Conservation (phyloP, 352 stramenopile genomes). For the Phytophthora meadii region DNA sequence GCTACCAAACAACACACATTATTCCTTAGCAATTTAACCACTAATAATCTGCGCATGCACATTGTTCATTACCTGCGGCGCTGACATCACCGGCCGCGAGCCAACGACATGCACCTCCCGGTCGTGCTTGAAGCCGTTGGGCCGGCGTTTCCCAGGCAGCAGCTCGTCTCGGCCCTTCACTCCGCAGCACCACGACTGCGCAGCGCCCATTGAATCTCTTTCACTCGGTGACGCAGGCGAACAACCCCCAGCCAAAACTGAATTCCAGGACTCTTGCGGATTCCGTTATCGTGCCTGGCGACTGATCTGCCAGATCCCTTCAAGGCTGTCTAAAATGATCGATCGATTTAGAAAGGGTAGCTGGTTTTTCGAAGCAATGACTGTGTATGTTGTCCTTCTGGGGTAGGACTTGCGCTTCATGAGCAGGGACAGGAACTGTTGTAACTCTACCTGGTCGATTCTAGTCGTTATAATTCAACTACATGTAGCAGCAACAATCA, state of each 20-base stretch:
- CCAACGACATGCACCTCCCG: slow-evolving; percentile 31
- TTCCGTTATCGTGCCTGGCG: slow-evolving; percentile 23
- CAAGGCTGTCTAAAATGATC: slow-evolving; percentile 11
- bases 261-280: slow-evolving; percentile 12
- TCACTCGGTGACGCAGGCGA: neutral
- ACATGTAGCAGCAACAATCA: too few relatives aligned
- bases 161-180: slow-evolving; percentile 46
- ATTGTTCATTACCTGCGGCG: slow-evolving; percentile 37
- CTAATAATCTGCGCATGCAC: neutral
- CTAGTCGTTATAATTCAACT: too few relatives aligned
- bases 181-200: slow-evolving; percentile 67
- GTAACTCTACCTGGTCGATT: too few relatives aligned
- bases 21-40: neutral
- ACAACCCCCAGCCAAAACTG: neutral
- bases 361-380: neutral
- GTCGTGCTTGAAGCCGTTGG: slow-evolving; percentile 53
- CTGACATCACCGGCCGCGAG: slow-evolving; percentile 39
- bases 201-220: slow-evolving; percentile 37
- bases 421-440: too few relatives aligned
- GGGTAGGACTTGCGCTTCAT: neutral
- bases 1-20: slow-evolving; percentile 30
- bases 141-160: slow-evolving; percentile 49
- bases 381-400: neutral
- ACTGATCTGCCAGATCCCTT: slow-evolving; percentile 22
- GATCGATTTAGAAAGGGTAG: slow-evolving; percentile 15